Percentiles rank a stretch among this genome's conserved stretches.
phyloP scores from a whole-genome alignment of 495 filamentous ascomycete species.

The Hapsidospora chrysogenum region DNA sequence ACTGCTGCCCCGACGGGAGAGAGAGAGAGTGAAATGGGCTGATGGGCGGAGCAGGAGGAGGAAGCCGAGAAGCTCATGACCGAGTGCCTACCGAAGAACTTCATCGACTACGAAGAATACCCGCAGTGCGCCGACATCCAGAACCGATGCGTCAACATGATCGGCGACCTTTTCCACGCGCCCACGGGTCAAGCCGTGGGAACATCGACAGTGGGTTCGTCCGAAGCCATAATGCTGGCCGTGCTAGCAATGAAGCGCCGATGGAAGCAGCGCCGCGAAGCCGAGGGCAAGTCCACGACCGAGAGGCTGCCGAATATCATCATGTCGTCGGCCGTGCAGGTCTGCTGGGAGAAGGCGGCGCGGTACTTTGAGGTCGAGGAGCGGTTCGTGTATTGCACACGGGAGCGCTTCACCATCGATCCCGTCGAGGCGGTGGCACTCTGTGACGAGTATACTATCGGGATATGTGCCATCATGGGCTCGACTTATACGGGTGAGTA shows the following conservation, averaged over 20 bases:
- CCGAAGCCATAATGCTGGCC: constrained; percentile 81
- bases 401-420: constrained; percentile 72
- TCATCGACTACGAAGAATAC: constrained; percentile 89
- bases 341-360: constrained; percentile 94
- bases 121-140: constrained; percentile 80
- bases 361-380: constrained; percentile 90
- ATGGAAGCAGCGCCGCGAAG: constrained; percentile 74
- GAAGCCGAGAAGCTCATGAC: constrained; percentile 85
- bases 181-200: constrained; percentile 52
- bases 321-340: constrained; percentile 86
- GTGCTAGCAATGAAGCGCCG: constrained; percentile 90
- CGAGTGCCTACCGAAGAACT: constrained; percentile 80
- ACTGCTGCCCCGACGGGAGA: neutral
- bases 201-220: constrained; percentile 71
- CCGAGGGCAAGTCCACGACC: constrained; percentile 55
- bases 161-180: constrained; percentile 71
- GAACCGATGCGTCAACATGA: constrained; percentile 86
- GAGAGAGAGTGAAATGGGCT: constrained; percentile 1
- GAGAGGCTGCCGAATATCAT: constrained; percentile 77
- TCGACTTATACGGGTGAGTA: constrained; percentile 95
- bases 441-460: constrained; percentile 92
- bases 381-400: constrained; percentile 71
- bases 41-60: constrained; percentile 64
- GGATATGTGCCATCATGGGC: constrained; percentile 77
- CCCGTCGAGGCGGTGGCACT: constrained; percentile 63